Evolutionary conservation across 257 asterid genomes (phyloP).

Genomic region (Solanum lycopersicoides): DNA sequence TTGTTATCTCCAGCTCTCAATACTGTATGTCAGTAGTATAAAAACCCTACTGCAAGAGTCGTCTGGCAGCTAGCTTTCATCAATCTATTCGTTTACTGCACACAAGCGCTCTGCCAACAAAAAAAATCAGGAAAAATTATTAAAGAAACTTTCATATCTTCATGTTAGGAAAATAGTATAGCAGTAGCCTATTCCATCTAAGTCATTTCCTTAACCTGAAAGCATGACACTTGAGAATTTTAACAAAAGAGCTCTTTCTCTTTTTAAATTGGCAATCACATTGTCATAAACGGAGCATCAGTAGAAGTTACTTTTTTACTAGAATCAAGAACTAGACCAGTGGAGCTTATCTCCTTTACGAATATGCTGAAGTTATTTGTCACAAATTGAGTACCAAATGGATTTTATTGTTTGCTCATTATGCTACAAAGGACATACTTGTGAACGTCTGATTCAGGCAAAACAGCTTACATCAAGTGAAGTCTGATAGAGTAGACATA

Average conservation of each 20-base stretch:
- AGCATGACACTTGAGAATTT: background rate
- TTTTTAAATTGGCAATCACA: background rate
- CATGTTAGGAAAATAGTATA: background rate
- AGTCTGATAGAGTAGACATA: background rate
- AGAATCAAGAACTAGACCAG: background rate
- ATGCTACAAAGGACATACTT: background rate
- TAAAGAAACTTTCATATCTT: background rate
- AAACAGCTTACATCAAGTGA: background rate
- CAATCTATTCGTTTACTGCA: constrained; percentile 23
- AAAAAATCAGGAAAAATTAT: background rate
- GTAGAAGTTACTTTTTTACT: background rate
- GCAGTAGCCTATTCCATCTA: background rate
- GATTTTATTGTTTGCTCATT: background rate
- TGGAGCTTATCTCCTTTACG: background rate
- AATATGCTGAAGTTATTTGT: background rate
- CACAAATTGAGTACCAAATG: background rate
- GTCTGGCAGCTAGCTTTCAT: background rate
- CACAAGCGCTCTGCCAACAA: constrained; percentile 60
- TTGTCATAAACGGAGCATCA: background rate
- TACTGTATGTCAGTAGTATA: background rate
- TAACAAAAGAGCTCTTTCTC: background rate
- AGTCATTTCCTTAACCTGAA: background rate
- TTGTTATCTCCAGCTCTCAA: background rate
- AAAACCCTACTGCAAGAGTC: background rate
- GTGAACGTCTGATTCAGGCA: background rate